phyloP scores from a whole-genome alignment of 139 green algal species.

The Chlorella vulgaris region DNA sequence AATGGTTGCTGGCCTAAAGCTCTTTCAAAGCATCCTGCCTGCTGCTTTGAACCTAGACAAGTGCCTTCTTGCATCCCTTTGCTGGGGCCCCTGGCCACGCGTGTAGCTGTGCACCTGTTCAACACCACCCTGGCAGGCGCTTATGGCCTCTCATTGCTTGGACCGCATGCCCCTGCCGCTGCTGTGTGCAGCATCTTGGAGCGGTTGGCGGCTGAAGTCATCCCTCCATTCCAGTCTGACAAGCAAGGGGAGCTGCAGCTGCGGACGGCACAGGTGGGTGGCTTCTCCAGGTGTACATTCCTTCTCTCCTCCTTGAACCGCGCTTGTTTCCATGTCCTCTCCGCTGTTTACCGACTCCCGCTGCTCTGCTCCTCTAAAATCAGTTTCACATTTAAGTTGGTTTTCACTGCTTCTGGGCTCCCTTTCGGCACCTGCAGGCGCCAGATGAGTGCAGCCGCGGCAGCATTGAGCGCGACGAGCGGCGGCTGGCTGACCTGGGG shows the following conservation, averaged over 20 bases:
- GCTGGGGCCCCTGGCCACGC: too few species aligned
- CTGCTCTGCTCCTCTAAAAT: slow-evolving; percentile 22
- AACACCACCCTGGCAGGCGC: too few species aligned
- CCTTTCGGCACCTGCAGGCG: slow-evolving; percentile 52
- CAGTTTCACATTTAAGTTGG: neutral
- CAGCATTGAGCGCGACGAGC: slow-evolving; percentile 89
- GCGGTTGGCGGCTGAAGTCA: slow-evolving; percentile 19
- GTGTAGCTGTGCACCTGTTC: too few species aligned
- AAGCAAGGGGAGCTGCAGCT: slow-evolving; percentile 16
- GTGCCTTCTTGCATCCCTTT: too few species aligned
- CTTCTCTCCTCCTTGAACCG: too few species aligned
- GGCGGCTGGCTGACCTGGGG: slow-evolving; percentile 89
- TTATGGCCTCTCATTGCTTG: too few species aligned
- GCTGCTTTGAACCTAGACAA: too few species aligned
- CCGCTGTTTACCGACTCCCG: neutral
- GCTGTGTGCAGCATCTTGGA: slow-evolving; percentile 14
- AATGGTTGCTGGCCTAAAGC: too few species aligned
- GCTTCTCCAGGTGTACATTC: slow-evolving; percentile 49
- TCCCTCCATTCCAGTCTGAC: slow-evolving; percentile 39
- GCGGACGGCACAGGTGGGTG: slow-evolving; percentile 4
- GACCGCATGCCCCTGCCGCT: neutral
- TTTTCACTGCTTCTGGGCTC: neutral
- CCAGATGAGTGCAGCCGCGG: slow-evolving; percentile 66
- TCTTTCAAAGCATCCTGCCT: too few species aligned
- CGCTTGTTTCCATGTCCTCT: neutral